phyloP scores from a whole-genome alignment of 2,329 filamentous ascomycete species.

The Huntiella abstrusa region DNA sequence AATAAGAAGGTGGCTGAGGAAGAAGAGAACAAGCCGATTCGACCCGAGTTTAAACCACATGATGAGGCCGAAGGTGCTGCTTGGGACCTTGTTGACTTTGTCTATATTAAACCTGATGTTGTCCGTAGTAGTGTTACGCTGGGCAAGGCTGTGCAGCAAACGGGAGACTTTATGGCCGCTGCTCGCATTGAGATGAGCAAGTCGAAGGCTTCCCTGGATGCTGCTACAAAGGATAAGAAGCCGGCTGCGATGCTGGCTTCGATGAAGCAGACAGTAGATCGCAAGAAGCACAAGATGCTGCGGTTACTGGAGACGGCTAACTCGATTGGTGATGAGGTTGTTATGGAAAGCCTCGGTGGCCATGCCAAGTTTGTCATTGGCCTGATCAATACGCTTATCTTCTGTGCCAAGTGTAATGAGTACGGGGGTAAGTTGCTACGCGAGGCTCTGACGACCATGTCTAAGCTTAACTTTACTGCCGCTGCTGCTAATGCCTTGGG shows the following conservation, averaged over 20 bases:
- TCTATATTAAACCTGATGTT: slow-evolving; percentile 26
- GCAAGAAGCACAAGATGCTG: slow-evolving; percentile 30
- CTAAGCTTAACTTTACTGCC: slow-evolving; percentile 40
- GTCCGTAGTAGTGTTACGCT: slow-evolving; percentile 22
- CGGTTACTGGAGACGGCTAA: slow-evolving; percentile 34
- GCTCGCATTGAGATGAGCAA: slow-evolving; percentile 29
- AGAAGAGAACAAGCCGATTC: slow-evolving; percentile 23
- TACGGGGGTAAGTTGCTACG: slow-evolving; percentile 35
- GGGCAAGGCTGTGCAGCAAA: slow-evolving; percentile 30
- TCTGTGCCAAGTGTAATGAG: slow-evolving; percentile 33
- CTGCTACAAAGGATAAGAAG: slow-evolving; percentile 25
- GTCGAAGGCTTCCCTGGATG: slow-evolving; percentile 26
- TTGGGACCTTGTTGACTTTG: slow-evolving; percentile 34
- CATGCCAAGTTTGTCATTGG: slow-evolving; percentile 37
- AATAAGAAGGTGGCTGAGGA: slow-evolving; percentile 25
- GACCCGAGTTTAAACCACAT: slow-evolving; percentile 24
- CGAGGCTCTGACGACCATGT: slow-evolving; percentile 40
- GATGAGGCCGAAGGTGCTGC: slow-evolving; percentile 28
- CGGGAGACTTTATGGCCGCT: slow-evolving; percentile 30
- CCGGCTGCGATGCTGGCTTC: slow-evolving; percentile 18
- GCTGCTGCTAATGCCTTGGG: slow-evolving; percentile 22
- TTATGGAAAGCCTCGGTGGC: slow-evolving; percentile 37
- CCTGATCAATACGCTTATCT: slow-evolving; percentile 34
- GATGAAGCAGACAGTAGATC: slow-evolving; percentile 17
- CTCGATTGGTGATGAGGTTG: slow-evolving; percentile 33